Conservation (phyloP, 108 stramenopile genomes). For the Aureococcus anophagefferens region DNA sequence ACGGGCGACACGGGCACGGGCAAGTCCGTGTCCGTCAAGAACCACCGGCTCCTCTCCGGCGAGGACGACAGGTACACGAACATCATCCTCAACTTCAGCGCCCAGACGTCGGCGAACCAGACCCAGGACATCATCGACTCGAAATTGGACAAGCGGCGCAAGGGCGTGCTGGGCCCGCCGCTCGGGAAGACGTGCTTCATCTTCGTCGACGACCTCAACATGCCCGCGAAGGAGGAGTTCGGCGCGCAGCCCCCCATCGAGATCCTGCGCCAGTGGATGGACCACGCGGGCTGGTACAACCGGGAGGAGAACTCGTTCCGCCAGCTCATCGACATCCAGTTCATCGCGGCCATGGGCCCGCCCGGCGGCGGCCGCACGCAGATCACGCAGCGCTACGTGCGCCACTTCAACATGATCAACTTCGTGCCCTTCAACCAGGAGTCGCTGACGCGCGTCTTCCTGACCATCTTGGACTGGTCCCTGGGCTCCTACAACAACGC, state of each 20-base stretch:
- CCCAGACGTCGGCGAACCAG: conserved; percentile 56
- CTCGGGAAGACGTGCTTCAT: conserved; percentile 41
- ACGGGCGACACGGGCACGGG: conserved; percentile 56
- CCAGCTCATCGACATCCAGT: conserved; percentile 50
- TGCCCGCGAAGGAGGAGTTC: conserved; percentile 64
- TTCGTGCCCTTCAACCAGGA: conserved; percentile 40
- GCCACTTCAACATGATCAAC: conserved; percentile 52
- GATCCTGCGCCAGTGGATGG: conserved; percentile 57
- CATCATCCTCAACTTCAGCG: conserved; percentile 51
- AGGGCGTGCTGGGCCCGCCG: conserved; percentile 54
- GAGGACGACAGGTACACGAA: conserved; percentile 28
- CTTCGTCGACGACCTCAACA: conserved; percentile 62
- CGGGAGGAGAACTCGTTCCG: conserved; percentile 49
- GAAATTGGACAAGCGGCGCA: conserved; percentile 54
- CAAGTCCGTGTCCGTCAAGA: conserved; percentile 44
- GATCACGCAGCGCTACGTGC: conserved; percentile 54
- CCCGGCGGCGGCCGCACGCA: conserved; percentile 53
- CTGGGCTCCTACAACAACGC: conserved; percentile 28
- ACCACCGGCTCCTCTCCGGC: conserved; percentile 32
- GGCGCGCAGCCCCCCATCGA: conserved; percentile 65
- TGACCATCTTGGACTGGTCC: conserved; percentile 46
- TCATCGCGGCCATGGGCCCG: conserved; percentile 54
- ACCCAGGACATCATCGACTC: conserved; percentile 57
- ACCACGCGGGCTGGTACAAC: conserved; percentile 58
- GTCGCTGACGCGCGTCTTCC: conserved; percentile 43